Conservation (phyloP, 202 grass and related monocot genomes). For the Miscanthus sacchariflorus region DNA sequence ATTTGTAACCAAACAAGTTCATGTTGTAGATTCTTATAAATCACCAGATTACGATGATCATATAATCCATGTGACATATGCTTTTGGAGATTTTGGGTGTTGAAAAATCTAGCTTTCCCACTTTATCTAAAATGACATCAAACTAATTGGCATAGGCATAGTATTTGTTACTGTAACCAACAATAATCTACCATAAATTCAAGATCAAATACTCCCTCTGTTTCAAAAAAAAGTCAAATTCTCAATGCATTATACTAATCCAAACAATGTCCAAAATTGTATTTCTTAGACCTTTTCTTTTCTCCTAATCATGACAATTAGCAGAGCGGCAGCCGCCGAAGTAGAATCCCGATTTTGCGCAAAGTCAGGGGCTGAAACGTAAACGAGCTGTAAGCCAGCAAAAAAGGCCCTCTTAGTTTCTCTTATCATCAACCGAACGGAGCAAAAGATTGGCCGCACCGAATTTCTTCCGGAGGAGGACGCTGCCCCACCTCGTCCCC, state of each 20-base stretch:
- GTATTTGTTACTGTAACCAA: too few relatives aligned
- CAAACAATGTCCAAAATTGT: too few relatives aligned
- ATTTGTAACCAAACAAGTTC: background rate
- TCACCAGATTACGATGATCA: too few relatives aligned
- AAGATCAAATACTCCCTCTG: too few relatives aligned
- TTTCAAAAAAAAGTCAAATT: too few relatives aligned
- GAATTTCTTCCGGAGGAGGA: slow-evolving; percentile 35
- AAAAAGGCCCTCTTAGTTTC: background rate
- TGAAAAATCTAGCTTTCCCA: too few relatives aligned
- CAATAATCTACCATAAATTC: too few relatives aligned
- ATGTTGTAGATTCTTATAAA: background rate
- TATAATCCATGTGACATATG: background rate
- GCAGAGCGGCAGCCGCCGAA: background rate
- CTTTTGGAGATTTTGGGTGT: background rate
- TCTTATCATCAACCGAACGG: too few relatives aligned
- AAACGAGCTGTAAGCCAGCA: background rate
- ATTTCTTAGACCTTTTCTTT: background rate
- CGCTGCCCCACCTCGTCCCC: background rate
- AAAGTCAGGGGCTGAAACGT: background rate
- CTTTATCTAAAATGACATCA: too few relatives aligned
- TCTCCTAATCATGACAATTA: background rate
- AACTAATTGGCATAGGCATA: too few relatives aligned
- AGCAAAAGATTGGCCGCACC: slow-evolving; percentile 1
- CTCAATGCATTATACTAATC: too few relatives aligned
- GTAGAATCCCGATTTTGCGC: background rate